Evolutionary conservation across 2,329 filamentous ascomycete genomes (phyloP).

Genomic region (Phialophora expanda): DNA sequence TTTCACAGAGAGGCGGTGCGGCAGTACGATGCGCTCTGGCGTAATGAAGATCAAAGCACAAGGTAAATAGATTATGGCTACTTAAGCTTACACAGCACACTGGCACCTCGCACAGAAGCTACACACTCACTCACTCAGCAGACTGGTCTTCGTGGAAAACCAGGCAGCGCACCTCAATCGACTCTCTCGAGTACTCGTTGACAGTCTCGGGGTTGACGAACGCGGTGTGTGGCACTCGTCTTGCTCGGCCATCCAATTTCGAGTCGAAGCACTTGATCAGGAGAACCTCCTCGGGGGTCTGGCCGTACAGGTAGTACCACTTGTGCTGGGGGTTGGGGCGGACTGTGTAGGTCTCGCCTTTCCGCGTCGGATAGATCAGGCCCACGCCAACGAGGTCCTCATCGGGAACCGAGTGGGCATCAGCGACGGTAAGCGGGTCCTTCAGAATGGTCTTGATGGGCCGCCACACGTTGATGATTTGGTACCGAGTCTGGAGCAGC

Average conservation of each 20-base stretch:
- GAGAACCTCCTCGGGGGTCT: conserved; percentile 60
- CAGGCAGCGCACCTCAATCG: conserved; percentile 60
- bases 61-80: background rate
- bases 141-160: conserved; percentile 40
- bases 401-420: conserved; percentile 58
- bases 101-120: background rate
- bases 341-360: conserved; percentile 58
- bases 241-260: conserved; percentile 59
- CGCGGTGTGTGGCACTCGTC: conserved; percentile 61
- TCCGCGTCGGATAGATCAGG: conserved; percentile 59
- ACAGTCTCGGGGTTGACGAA: conserved; percentile 59
- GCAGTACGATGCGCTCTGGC: background rate
- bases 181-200: conserved; percentile 53
- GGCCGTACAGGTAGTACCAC: conserved; percentile 61
- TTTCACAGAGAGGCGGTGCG: background rate
- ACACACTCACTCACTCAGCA: conserved; percentile 29
- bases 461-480: conserved; percentile 61
- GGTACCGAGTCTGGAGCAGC: conserved; percentile 52
- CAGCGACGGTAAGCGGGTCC: conserved; percentile 61
- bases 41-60: too few species aligned
- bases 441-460: conserved; percentile 58
- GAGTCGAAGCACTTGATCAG: conserved; percentile 68
- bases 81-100: background rate
- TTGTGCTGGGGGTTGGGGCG: conserved; percentile 51
- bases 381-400: conserved; percentile 56